Base-by-base conservation (phyloP, 1,139 yeast genomes). In the Arxiozyma heterogenica region DNA sequence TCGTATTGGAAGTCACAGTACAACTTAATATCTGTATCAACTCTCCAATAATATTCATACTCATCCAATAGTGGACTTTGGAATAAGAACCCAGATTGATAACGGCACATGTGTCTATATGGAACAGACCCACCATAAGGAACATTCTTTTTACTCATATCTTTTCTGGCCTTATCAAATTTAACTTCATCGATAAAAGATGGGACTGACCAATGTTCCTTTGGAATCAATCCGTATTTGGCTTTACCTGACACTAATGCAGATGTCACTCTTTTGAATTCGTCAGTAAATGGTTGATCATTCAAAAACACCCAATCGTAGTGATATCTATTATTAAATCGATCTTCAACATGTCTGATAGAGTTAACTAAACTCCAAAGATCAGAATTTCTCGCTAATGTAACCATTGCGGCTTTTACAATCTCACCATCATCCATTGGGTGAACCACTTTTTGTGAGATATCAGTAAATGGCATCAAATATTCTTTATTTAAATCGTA, bases 31-130 rank as follows among this genome's bases (percentile, higher is more conserved):
- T 84, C 91, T 39, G 96, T 96, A 71, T 90, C 97, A 55, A 90
- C 96, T 71, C 97, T 83, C 96, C 97, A 90, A 75, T 88, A 90
- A 74, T 83, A 89, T 60, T 84, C 88, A 69, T 84, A 89, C 46
- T 84, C 84, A 57, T 75, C 76, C 77, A 88, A 72, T 51, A 86
- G 68, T 49, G 81, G 82, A 64, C 87, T 94, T 71, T 87, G 79
- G 76, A 81, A 90, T 74, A 90, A 89, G 71, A 89, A 87, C 0
- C 97, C 97, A 41, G 93, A 83, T 69, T 90, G 95, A 68, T 76
- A 90, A 67, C 97, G 83, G 71, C 97, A 90, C 96, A 90, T 90
- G 71, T 84, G 88, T 74, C 90, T 80, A 70, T 85, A 84, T 30
- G 86, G 75, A 54, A 77, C 75, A 21, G 83, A 79, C 56, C 75